These are phyloP conservation scores for Magnolia changhungtana DNA, from an alignment of 164 flowering plant genomes.

Conservation along the genomic window DNA sequence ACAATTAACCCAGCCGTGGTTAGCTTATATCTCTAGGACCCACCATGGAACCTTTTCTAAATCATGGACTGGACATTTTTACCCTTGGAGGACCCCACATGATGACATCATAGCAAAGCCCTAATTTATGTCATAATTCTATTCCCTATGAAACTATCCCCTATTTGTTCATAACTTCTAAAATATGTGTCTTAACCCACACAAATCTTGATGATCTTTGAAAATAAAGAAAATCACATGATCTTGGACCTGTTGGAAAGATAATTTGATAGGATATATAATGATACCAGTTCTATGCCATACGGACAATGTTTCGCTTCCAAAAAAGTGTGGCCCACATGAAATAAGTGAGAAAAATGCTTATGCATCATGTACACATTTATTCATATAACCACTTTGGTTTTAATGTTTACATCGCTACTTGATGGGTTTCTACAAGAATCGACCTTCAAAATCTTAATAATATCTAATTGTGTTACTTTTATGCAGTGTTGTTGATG, in stretches of 20 bases:
- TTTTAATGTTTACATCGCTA: not conserved
- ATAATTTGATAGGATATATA: not conserved
- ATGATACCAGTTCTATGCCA: not conserved
- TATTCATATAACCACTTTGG: not conserved
- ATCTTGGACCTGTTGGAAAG: not conserved
- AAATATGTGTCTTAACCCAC: not conserved
- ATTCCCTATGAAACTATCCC: not conserved
- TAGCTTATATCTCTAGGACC: not conserved
- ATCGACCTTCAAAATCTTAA: not conserved
- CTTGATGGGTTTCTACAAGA: not conserved
- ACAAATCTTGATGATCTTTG: not conserved
- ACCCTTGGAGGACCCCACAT: too few species aligned
- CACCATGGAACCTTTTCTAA: not conserved
- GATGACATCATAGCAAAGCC: not conserved
- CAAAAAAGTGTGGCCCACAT: not conserved
- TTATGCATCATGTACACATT: not conserved
- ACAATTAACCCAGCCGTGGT: not conserved
- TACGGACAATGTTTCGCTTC: not conserved
- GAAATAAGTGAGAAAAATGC: not conserved
- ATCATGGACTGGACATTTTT: not conserved
- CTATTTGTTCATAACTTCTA: not conserved
- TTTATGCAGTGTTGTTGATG: constrained; percentile 74
- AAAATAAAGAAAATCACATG: not conserved
- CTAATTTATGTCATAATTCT: not conserved
- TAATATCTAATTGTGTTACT: not conserved